Percentiles rank a stretch among this genome's conserved stretches.
These are phyloP conservation scores for Talaromyces sp. DNA, from an alignment of 2,329 filamentous ascomycete genomes.

Conservation along the genomic window DNA sequence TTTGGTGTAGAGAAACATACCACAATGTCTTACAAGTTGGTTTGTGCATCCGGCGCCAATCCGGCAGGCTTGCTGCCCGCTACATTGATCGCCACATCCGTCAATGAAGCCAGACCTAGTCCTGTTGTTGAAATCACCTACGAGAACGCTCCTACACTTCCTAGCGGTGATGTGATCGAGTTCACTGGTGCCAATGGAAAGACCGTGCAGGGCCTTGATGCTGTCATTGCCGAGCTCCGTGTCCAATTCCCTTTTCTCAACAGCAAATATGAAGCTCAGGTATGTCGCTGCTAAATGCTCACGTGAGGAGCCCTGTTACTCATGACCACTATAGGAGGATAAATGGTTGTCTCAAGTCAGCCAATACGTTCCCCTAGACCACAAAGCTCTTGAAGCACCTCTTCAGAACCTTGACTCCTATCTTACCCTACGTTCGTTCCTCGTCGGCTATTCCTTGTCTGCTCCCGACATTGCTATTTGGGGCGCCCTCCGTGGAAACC, in stretches of 20 bases:
- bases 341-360: slow-evolving; percentile 57
- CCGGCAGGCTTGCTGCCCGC: slow-evolving; percentile 41
- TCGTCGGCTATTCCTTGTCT: slow-evolving; percentile 74
- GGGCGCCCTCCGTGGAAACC: slow-evolving; percentile 77
- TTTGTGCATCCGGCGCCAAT: slow-evolving; percentile 40
- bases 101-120: slow-evolving; percentile 36
- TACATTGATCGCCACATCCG: slow-evolving; percentile 39
- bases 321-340: slow-evolving; percentile 33
- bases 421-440: slow-evolving; percentile 79
- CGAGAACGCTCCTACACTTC: slow-evolving; percentile 36
- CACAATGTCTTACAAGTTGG: slow-evolving; percentile 34
- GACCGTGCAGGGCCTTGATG: slow-evolving; percentile 30
- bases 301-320: background rate
- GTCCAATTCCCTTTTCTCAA: slow-evolving; percentile 34
- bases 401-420: slow-evolving; percentile 79
- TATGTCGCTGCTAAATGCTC: slow-evolving; percentile 24
- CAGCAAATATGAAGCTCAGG: slow-evolving; percentile 36
- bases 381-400: slow-evolving; percentile 74
- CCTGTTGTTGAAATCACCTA: slow-evolving; percentile 37
- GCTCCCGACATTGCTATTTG: slow-evolving; percentile 78
- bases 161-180: slow-evolving; percentile 34
- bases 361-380: slow-evolving; percentile 60
- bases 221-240: slow-evolving; percentile 34
- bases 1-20: background rate
- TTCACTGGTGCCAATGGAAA: slow-evolving; percentile 28